These are phyloP conservation scores for Lepidopterella palustris DNA, from an alignment of 495 filamentous ascomycete genomes.

Conservation along the genomic window DNA sequence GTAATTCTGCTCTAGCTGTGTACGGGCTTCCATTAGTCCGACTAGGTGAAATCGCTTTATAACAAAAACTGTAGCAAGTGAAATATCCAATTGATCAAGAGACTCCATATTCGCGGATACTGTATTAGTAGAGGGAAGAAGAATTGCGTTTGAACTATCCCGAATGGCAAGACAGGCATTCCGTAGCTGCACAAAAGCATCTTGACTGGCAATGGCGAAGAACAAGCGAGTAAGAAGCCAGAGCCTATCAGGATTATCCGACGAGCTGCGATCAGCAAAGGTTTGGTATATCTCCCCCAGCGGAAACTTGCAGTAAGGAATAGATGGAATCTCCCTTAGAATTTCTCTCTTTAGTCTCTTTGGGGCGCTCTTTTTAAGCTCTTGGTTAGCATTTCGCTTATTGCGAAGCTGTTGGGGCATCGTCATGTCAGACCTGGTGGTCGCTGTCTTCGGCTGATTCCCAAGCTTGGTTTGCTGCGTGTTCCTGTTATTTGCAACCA, in stretches of 20 bases:
- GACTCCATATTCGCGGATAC: not conserved
- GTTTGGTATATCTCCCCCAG: not conserved
- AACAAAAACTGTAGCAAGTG: not conserved
- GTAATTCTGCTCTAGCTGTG: too few relatives aligned
- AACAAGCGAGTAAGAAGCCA: too few relatives aligned
- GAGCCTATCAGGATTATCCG: not conserved
- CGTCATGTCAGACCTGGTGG: not conserved
- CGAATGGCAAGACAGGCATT: too few relatives aligned
- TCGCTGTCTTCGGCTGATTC: not conserved
- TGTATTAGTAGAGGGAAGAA: not conserved
- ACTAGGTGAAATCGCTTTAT: not conserved
- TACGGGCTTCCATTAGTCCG: too few relatives aligned
- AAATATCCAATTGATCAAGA: not conserved
- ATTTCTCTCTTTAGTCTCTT: not conserved
- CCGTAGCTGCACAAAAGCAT: not conserved
- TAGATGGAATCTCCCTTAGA: not conserved
- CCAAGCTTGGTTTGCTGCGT: not conserved
- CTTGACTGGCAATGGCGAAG: not conserved
- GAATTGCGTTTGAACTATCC: too few relatives aligned
- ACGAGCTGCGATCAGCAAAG: not conserved
- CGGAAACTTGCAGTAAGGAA: not conserved
- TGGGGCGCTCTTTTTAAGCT: not conserved
- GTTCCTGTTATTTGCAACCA: not conserved
- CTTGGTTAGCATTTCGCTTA: not conserved
- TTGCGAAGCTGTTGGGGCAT: not conserved